phyloP scores from a whole-genome alignment of 352 stramenopile genomes.

The Peronospora destructor region DNA sequence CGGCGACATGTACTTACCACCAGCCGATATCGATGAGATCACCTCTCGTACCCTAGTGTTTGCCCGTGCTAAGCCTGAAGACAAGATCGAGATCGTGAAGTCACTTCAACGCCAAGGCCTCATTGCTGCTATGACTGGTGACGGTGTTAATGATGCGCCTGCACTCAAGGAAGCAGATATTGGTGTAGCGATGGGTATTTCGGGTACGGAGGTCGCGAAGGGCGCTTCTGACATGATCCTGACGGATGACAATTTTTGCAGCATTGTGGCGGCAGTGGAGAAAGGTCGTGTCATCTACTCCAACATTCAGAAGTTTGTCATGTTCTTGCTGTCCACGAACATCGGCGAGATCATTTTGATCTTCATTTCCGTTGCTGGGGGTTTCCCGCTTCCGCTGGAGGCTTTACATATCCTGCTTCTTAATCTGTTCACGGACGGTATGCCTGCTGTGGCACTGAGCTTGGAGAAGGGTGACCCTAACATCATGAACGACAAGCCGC shows the following conservation, averaged over 20 bases:
- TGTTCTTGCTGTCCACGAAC: conserved; percentile 97
- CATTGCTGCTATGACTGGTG: conserved; percentile 94
- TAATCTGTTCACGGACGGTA: conserved; percentile 98
- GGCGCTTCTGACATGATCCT: conserved; percentile 97
- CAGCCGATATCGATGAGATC: conserved; percentile 86
- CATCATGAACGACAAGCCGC: conserved; percentile 62
- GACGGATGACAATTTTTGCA: conserved; percentile 97
- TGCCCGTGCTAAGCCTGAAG: conserved; percentile 90
- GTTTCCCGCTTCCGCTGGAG: conserved; percentile 83
- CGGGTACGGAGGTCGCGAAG: conserved; percentile 96
- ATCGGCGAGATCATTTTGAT: conserved; percentile 91
- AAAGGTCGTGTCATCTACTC: conserved; percentile 96
- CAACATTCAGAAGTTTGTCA: conserved; percentile 98
- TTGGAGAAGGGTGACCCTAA: conserved; percentile 60
- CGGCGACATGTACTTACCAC: conserved; percentile 48
- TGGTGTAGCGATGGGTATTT: conserved; percentile 96
- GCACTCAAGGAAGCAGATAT: conserved; percentile 95
- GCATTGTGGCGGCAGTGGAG: conserved; percentile 94
- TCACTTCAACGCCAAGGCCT: conserved; percentile 87
- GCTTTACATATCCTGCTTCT: conserved; percentile 97
- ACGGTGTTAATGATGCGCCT: conserved; percentile 97
- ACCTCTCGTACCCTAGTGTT: conserved; percentile 84
- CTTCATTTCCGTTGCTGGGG: conserved; percentile 52
- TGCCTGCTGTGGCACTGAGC: conserved; percentile 65
- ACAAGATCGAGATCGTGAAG: conserved; percentile 96